Percentiles rank a stretch among this genome's conserved stretches.
These are phyloP conservation scores for Cutaneotrichosporon sp. DNA, from an alignment of 1,284 basidiomycete species.

Conservation along the genomic window DNA sequence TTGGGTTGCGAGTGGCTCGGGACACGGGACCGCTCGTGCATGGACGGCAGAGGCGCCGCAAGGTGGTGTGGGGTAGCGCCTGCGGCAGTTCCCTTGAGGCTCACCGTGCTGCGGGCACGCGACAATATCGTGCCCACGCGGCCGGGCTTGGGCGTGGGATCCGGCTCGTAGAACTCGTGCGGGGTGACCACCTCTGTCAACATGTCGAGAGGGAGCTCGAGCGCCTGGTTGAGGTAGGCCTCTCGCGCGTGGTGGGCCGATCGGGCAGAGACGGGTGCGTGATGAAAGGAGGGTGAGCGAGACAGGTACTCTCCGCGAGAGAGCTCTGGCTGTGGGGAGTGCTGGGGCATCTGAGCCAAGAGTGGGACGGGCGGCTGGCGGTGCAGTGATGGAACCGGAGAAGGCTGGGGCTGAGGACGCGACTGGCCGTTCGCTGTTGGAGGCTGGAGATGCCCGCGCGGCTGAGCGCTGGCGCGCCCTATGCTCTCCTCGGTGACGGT, in stretches of 20 bases:
- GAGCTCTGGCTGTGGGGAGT: neutral
- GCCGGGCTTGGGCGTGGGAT: neutral
- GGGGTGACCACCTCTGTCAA: slow-evolving; percentile 23
- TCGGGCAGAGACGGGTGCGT: neutral
- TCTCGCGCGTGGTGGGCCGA: slow-evolving; percentile 32
- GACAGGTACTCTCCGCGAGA: slow-evolving; percentile 11
- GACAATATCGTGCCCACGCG: neutral
- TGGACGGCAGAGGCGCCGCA: neutral
- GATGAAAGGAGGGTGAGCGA: neutral
- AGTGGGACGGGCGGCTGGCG: slow-evolving; percentile 9
- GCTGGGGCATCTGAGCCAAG: slow-evolving; percentile 12
- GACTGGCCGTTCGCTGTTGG: neutral
- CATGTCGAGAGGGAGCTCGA: slow-evolving; percentile 42
- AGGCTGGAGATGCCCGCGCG: neutral
- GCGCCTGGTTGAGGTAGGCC: slow-evolving; percentile 39
- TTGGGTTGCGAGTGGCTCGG: neutral
- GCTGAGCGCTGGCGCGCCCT: neutral
- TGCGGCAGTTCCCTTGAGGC: neutral
- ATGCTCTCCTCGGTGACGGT: neutral
- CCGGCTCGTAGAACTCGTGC: neutral
- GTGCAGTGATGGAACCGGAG: neutral
- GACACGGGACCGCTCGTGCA: neutral
- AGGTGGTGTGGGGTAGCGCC: neutral
- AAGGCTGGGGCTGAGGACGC: neutral
- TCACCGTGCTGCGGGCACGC: neutral